Evolutionary conservation across 2,329 filamentous ascomycete species (phyloP), one percentile per base, ranked within the genome.

Genomic region (Fusarium sp.): DNA sequence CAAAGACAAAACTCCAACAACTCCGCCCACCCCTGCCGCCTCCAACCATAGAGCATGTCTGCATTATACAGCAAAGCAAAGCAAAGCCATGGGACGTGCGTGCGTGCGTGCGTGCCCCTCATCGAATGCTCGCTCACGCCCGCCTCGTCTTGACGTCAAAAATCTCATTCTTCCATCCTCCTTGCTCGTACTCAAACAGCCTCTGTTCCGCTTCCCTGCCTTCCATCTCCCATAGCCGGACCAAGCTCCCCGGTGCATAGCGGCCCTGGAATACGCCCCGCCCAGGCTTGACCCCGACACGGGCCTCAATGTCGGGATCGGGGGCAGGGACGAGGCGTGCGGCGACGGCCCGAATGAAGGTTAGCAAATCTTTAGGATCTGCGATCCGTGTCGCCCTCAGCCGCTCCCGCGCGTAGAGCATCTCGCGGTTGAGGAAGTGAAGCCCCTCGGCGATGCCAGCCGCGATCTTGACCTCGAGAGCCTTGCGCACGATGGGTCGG

Each of bases 211-310:
- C 95, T 71, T 88, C 86, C 24, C 86, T 84, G 0, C 91, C 95
- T 83, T 97, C 93, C 74, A 95, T 92, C 75, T 96, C 90, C 94
- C 95, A 98, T n/a, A 97, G 83, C 84, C 94, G 95, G 61, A 97
- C 93, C 29, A 98, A 85, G 82, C 95, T 98, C 1, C 95, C 95
- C 0, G 96, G 96, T 1, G 96, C 92, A 84, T 98, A 98, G 2
- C 95, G 89, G 5, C 93, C 94, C 76, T 91, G 91, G 85, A 98
- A 98, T 0, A 96, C 85, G 13, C 88, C 89, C 5, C 76, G 66
- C 4, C 87, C 86, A 8, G 86, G 86, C 27, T 89, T 88, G 11
- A 97, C 85, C 2, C 95, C 95, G 18, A 97, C 85, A 3, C 93
- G 86, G 2, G 92, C 87, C 73, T 97, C 92, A 1, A 97, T 77